Base-by-base conservation (phyloP, 345 rosid species). In the Kernera saxatilis region DNA sequence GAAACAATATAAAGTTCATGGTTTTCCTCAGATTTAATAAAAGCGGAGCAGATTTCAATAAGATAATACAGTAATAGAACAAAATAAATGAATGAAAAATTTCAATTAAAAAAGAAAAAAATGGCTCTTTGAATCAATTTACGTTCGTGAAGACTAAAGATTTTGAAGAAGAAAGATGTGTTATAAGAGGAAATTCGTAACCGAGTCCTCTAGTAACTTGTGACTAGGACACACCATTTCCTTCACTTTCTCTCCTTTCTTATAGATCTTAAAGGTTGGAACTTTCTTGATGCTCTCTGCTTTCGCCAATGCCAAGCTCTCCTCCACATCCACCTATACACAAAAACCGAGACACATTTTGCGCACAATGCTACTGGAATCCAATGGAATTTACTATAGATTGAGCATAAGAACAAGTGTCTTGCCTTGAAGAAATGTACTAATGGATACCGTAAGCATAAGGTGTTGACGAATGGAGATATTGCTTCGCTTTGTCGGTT, bases 191-290 rank as follows among this genome's bases (percentile, higher is more conserved):
- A 72, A 82, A 76, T 70, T 78, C 69, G 83, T 82, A 80, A 87
- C 84, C 18, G 87, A 82, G 36, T 85, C 87, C 77, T 90, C 94
- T 69, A 86, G 83, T 63, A 80, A 58, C 52, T 85, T 84, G 56
- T 76, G 88, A 72, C 83, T 86, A 44, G 97, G 97, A 72, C 85
- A 73, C 49, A 90, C 79, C 79, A 90, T 84, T 80, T 88, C 97
- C 87, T 88, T 86, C 80, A 88, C 79, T 64, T 82, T 81, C 26
- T 70, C 82, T 36, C 97, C 88, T 0, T 85, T 78, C 79, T 85
- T 90, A 77, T 88, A 88, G 23, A 90, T 85, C 80, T 82, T 88
- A 80, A 88, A 90, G 7, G 97, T 86, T 9, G 97, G 97, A 26
- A 85, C 86, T 49, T 57, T 86, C 83, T 84, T 86, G 73, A 90